Conservation (phyloP, 1,284 basidiomycete species). For the Spongispora temasekensis region DNA sequence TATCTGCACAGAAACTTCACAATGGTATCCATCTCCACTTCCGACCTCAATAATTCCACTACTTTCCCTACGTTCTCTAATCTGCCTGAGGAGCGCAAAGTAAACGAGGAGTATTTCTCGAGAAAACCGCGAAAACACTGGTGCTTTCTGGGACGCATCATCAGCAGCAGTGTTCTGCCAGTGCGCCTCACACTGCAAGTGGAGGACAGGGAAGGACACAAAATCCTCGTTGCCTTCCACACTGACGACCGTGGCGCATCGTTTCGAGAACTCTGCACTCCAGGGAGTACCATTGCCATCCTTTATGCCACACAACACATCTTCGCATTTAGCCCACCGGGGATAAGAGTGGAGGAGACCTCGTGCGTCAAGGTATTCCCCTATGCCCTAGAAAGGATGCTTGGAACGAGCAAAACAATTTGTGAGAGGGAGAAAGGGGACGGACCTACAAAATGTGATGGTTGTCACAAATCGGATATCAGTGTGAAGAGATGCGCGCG, state of each 20-base stretch:
- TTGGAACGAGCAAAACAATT: constrained; percentile 24
- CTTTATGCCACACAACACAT: constrained; percentile 33
- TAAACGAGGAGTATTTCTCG: constrained; percentile 20
- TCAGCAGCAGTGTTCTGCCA: constrained; percentile 22
- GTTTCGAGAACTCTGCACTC: constrained; percentile 24
- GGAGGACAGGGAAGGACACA: constrained; percentile 30
- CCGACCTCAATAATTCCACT: constrained; percentile 29
- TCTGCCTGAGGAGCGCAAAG: constrained; percentile 25
- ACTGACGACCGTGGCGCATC: constrained; percentile 33
- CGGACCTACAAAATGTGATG: constrained; percentile 24
- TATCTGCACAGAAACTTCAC: constrained; percentile 5
- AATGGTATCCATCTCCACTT: constrained; percentile 23
- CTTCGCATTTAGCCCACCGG: constrained; percentile 34
- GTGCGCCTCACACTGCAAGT: constrained; percentile 32
- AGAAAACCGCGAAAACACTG: constrained; percentile 30
- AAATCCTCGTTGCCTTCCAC: constrained; percentile 31
- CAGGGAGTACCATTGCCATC: constrained; percentile 34
- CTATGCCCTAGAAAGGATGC: constrained; percentile 29
- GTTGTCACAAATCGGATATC: constrained; percentile 20
- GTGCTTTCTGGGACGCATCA: constrained; percentile 32
- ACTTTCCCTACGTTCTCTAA: constrained; percentile 29
- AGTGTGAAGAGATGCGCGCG: constrained; percentile 30
- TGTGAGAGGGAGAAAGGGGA: constrained; percentile 23
- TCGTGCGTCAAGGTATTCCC: constrained; percentile 31
- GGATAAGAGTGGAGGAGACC: constrained; percentile 28